Percentiles rank a stretch among this genome's conserved stretches.
Evolutionary conservation across 2,329 filamentous ascomycete species (phyloP).

Genomic region (Fusarium vanettenii): DNA sequence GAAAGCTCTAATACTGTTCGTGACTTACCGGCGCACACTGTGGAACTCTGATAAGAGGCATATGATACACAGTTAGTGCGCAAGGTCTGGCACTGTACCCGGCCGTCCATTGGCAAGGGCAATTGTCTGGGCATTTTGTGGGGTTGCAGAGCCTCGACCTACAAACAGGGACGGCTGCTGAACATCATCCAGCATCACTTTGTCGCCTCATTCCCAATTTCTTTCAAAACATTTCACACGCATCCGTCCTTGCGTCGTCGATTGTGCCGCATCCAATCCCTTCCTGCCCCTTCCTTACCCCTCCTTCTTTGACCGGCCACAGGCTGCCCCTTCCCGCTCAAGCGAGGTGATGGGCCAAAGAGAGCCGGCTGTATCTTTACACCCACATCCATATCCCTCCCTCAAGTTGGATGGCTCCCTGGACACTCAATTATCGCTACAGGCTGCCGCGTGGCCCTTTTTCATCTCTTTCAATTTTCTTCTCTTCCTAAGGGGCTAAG

Average conservation of each 20-base stretch:
- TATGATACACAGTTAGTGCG: neutral
- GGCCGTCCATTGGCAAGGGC: slow-evolving; percentile 2
- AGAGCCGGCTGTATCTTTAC: slow-evolving; percentile 2
- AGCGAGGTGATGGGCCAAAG: slow-evolving; percentile 12
- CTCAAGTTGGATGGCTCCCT: slow-evolving; percentile 18
- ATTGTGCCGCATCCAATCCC: neutral
- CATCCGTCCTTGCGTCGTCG: neutral
- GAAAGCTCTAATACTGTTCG: neutral
- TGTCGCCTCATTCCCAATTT: slow-evolving; percentile 10
- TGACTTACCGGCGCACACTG: neutral
- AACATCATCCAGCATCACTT: slow-evolving; percentile 24
- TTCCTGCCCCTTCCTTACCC: neutral
- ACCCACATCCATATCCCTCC: slow-evolving; percentile 14
- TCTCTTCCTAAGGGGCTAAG: neutral
- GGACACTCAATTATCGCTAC: slow-evolving; percentile 1
- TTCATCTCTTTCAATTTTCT: neutral
- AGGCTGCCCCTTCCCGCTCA: neutral
- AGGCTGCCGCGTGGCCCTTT: neutral
- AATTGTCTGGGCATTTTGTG: slow-evolving; percentile 32
- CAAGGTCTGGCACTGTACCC: neutral
- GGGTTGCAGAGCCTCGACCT: slow-evolving; percentile 28
- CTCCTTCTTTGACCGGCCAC: neutral
- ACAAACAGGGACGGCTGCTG: slow-evolving; percentile 24
- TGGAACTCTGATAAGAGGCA: neutral
- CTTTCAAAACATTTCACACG: slow-evolving; percentile 4